phyloP scores from a whole-genome alignment of 495 filamentous ascomycete genomes.

The Xylaria sp. region DNA sequence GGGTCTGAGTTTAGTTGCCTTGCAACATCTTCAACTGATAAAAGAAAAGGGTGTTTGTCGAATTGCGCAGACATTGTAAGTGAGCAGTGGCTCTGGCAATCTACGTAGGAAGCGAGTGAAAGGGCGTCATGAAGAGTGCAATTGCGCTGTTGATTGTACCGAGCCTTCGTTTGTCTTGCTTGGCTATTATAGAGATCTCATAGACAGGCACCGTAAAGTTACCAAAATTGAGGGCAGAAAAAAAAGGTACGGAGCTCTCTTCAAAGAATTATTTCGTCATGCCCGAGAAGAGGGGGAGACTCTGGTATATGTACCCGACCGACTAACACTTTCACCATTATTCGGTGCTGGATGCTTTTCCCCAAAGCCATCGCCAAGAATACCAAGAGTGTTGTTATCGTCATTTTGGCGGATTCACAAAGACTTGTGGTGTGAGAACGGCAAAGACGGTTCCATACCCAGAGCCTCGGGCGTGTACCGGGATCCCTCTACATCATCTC shows the following conservation, averaged over 20 bases:
- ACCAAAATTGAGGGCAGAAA: not conserved
- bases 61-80: constrained; percentile 50
- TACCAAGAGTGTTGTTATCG: constrained; percentile 26
- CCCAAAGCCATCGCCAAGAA: constrained; percentile 23
- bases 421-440: constrained; percentile 12
- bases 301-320: constrained; percentile 1
- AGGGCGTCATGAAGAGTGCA: constrained; percentile 12
- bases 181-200: not conserved
- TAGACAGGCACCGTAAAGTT: not conserved
- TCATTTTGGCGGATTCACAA: constrained; percentile 1
- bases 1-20: constrained; percentile 59
- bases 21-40: constrained; percentile 59
- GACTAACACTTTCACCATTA: not conserved
- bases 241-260: not conserved
- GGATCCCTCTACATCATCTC: not conserved
- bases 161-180: not conserved
- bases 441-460: constrained; percentile 13
- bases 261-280: constrained; percentile 20
- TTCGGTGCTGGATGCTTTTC: not conserved
- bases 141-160: not conserved
- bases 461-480: constrained; percentile 11
- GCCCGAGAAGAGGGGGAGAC: constrained; percentile 8
- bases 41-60: constrained; percentile 60
- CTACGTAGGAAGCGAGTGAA: not conserved
- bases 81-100: not conserved